These are phyloP conservation scores for Teratosphaeriaceae sp. DNA, from an alignment of 2,329 filamentous ascomycete genomes.

Conservation along the genomic window DNA sequence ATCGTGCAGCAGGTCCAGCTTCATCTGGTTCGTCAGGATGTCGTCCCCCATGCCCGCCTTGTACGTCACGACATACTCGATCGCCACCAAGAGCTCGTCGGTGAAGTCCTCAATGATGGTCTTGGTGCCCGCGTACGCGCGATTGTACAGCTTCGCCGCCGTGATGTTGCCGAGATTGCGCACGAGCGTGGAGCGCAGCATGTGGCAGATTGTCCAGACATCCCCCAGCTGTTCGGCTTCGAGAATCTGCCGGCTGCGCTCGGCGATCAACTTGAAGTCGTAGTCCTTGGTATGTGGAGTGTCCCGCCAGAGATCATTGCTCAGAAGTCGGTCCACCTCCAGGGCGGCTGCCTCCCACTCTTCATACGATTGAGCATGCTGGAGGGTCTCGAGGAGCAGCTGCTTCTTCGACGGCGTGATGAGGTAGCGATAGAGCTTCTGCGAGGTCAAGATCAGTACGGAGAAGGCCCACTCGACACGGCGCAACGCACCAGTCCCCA, in stretches of 20 bases:
- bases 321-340: conserved; percentile 73
- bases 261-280: conserved; percentile 76
- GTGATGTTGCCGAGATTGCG: conserved; percentile 91
- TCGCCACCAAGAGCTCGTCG: conserved; percentile 70
- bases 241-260: conserved; percentile 49
- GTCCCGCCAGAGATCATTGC: conserved; percentile 78
- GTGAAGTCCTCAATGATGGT: conserved; percentile 88
- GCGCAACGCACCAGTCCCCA: not conserved
- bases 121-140: conserved; percentile 83
- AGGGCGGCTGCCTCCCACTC: conserved; percentile 83
- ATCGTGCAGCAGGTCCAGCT: conserved; percentile 80
- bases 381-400: conserved; percentile 14
- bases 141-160: conserved; percentile 71
- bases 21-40: conserved; percentile 55
- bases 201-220: conserved; percentile 66
- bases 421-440: conserved; percentile 9
- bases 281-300: conserved; percentile 76
- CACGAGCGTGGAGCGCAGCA: conserved; percentile 68
- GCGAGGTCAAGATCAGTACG: not conserved
- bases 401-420: conserved; percentile 6
- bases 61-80: conserved; percentile 63
- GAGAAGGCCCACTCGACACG: not conserved
- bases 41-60: conserved; percentile 44
- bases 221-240: conserved; percentile 41
- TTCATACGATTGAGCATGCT: conserved; percentile 48